A percentile compares a stretch with the other conserved stretches of the same genome.
phyloP scores from a whole-genome alignment of 768 basidiomycete species.

The Russula emetica region DNA sequence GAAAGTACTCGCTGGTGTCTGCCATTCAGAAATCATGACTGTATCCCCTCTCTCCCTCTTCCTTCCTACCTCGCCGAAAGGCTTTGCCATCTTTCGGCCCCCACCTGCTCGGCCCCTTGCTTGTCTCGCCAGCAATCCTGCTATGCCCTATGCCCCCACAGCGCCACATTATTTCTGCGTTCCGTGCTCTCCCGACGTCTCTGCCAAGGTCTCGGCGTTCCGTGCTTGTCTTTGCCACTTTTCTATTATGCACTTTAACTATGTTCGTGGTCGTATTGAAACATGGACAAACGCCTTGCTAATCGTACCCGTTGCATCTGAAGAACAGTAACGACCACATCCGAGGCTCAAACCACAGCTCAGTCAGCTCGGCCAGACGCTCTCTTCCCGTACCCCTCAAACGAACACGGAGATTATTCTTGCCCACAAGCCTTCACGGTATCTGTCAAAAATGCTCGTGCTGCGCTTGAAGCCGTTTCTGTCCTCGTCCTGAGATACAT shows the following conservation, averaged over 20 bases:
- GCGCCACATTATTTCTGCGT: not conserved
- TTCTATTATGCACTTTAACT: constrained; percentile 8
- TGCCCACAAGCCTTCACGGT: too few relatives aligned
- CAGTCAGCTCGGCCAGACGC: not conserved
- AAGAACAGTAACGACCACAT: not conserved
- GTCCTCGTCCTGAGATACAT: not conserved
- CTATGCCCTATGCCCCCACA: constrained; percentile 15
- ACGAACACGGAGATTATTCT: not conserved
- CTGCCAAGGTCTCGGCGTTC: not conserved
- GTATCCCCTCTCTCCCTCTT: not conserved
- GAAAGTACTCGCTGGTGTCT: not conserved
- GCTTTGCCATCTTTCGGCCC: not conserved
- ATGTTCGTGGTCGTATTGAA: not conserved
- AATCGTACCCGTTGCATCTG: not conserved
- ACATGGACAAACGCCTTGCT: not conserved
- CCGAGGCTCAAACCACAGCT: not conserved
- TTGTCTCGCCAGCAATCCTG: not conserved
- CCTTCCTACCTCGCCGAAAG: not conserved
- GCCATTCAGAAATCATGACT: not conserved
- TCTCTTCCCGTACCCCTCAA: not conserved
- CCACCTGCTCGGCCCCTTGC: not conserved
- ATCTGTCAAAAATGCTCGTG: not conserved
- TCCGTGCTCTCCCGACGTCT: not conserved
- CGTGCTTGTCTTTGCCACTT: constrained; percentile 3
- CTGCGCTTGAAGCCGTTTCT: not conserved